Base-by-base conservation (phyloP, 352 stramenopile genomes). In the Phytopythium cucurbitacearum region DNA sequence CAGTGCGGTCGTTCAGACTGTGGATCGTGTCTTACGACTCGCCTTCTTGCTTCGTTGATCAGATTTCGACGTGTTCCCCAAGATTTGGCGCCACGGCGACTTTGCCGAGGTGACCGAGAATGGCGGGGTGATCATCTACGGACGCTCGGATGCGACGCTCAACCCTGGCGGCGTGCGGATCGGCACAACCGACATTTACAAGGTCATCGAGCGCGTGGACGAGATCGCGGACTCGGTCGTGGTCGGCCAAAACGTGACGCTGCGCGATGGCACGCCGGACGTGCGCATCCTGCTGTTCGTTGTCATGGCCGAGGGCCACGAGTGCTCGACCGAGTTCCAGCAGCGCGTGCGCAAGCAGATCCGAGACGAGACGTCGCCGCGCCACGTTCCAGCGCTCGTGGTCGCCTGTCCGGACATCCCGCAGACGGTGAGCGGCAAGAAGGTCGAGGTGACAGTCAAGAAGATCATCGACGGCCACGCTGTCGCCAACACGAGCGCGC, bases 71-170 rank as follows among this genome's bases (percentile, higher is more conserved):
- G 79, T 74, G 35, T 92, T 89, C 50, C 65, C 69, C 36, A 74
- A 80, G 15, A 74, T 91, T 11, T 95, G 85, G 85, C 71, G 73
- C 32, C 85, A 95, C 41, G 85, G 85, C 15, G 85, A 95, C 61
- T 95, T 90, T 65, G 77, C 76, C 15, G 73, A 87, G 45, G 71
- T 89, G 32, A 88, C 73, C 21, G 65, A 72, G 41, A 67, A 79
- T 54, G 62, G 76, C 15, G 82, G 79, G 7, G 60, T 92, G 32
- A 65, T 92, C 32, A 86, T 92, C 51, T 85, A 86, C 36, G 82
- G 82, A n/a, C 79, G 82, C 32, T 88, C 75, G 9, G 82, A 92
- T 44, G 82, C 82, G 15, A 92, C 82, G 39, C 63, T 92, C 44
- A 92, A 92, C 55, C 79, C 79, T 51, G 71, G 73, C 10, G 80